phyloP scores from a whole-genome alignment of 1,284 basidiomycete species.

The Trichosporon sp. region DNA sequence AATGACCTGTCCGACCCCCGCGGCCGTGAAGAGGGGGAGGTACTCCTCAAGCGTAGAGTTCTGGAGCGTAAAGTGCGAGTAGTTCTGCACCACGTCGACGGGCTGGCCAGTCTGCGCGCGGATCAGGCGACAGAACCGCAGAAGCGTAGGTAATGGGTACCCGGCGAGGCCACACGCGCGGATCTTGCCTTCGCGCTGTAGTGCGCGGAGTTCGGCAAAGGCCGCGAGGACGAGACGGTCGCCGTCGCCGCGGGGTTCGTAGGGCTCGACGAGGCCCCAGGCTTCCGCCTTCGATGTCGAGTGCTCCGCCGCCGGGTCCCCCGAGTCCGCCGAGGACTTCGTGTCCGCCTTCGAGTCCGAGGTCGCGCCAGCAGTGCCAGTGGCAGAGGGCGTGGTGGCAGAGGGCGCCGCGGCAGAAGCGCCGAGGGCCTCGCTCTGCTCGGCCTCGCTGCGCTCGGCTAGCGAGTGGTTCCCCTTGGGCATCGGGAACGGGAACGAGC shows the following conservation, averaged over 20 bases:
- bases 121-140: conserved; percentile 74
- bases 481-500: conserved; percentile 52
- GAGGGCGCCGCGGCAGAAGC: too few species aligned
- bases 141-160: conserved; percentile 80
- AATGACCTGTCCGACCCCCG: conserved; percentile 64
- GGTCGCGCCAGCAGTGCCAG: too few species aligned
- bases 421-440: too few species aligned
- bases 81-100: conserved; percentile 74
- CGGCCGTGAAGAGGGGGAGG: conserved; percentile 58
- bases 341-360: too few species aligned
- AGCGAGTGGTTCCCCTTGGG: conserved; percentile 52
- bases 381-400: too few species aligned
- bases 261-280: conserved; percentile 16
- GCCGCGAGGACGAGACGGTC: conserved; percentile 75
- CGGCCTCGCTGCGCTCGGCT: too few species aligned
- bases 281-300: conserved; percentile 37
- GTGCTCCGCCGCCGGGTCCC: too few species aligned
- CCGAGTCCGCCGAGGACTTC: too few species aligned
- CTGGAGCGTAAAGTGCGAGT: conserved; percentile 81
- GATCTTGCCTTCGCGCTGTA: conserved; percentile 74
- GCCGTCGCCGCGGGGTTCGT: conserved; percentile 56
- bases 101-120: conserved; percentile 54
- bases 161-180: conserved; percentile 76
- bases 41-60: conserved; percentile 64
- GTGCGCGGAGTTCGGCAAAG: conserved; percentile 61